Evolutionary conservation across 352 stramenopile genomes (phyloP).

Genomic region (Phytophthora brassicae): DNA sequence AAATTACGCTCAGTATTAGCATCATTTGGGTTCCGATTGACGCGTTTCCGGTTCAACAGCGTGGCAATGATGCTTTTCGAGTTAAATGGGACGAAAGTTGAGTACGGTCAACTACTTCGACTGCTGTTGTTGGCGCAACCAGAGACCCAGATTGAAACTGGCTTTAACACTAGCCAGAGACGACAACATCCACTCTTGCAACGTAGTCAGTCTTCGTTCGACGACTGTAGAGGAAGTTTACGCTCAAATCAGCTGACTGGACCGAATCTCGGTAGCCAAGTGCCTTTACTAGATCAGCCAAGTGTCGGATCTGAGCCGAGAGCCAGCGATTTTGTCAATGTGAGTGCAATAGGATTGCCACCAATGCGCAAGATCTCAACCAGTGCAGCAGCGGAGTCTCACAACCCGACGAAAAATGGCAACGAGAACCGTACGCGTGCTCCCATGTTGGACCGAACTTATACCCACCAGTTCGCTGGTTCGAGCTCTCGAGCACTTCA

Average conservation of each 20-base stretch:
- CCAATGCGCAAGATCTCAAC: constrained; percentile 11
- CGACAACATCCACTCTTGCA: constrained; percentile 30
- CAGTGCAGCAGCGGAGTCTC: constrained; percentile 6
- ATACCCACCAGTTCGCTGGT: constrained; percentile 25
- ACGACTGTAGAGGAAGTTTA: constrained; percentile 3
- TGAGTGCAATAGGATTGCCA: constrained; percentile 8
- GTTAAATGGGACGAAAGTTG: constrained; percentile 38
- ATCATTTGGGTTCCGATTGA: constrained; percentile 48
- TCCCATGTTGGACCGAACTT: constrained; percentile 20
- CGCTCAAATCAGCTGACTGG: constrained; percentile 2
- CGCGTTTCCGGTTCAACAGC: constrained; percentile 63
- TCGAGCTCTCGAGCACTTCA: constrained; percentile 32
- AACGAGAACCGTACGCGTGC: background rate
- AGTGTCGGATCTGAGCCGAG: constrained; percentile 24
- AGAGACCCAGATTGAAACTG: constrained; percentile 3
- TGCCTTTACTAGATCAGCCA: constrained; percentile 23
- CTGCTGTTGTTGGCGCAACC: constrained; percentile 37
- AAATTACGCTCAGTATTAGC: constrained; percentile 41
- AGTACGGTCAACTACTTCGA: constrained; percentile 49
- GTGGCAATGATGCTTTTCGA: constrained; percentile 57
- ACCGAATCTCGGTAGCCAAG: constrained; percentile 5
- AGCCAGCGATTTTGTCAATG: constrained; percentile 28
- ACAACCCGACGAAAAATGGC: constrained; percentile 8
- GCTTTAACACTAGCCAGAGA: background rate
- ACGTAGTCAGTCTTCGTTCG: constrained; percentile 13